A percentile compares a stretch with the other conserved stretches of the same genome.
Evolutionary conservation across 306 rosid genomes (phyloP).

Genomic region (Castanospermum australe): DNA sequence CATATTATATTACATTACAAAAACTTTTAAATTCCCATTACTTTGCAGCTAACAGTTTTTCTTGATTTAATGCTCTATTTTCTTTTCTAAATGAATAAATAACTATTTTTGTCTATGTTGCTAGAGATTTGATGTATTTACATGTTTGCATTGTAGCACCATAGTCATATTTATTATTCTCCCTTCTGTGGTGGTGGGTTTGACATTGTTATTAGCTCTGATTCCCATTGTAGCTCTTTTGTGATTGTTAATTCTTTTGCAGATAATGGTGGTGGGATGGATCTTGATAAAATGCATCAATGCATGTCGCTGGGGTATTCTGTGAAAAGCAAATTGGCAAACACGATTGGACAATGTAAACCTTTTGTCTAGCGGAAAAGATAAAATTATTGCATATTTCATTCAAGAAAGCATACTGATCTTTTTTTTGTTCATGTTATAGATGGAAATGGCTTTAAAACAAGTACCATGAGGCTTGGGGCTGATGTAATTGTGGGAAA

Average conservation of each 20-base stretch:
- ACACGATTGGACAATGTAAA: constrained; percentile 92
- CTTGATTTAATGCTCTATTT: background rate
- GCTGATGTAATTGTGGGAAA: constrained; percentile 94
- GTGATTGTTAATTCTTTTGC: constrained; percentile 40
- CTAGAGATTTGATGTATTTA: background rate
- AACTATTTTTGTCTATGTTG: background rate
- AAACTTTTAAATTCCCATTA: background rate
- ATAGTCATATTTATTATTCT: background rate
- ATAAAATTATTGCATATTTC: background rate
- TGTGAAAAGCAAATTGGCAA: constrained; percentile 77
- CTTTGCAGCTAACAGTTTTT: background rate
- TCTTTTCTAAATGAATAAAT: no score
- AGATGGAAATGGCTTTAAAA: constrained; percentile 99
- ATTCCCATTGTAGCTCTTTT: no score
- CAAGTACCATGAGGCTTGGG: constrained; percentile 98
- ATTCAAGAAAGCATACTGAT: constrained; percentile 27
- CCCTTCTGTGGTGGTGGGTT: no score
- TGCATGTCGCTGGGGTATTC: constrained; percentile 99
- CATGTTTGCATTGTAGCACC: background rate
- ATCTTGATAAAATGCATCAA: constrained; percentile 94
- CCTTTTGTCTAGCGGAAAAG: background rate
- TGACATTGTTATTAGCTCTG: no score
- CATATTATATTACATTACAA: no score
- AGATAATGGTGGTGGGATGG: constrained; percentile 99
- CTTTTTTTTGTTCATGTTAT: constrained; percentile 29